A percentile compares a stretch with the other conserved stretches of the same genome.
These are phyloP conservation scores for Neurospora sp. DNA, from an alignment of 495 filamentous ascomycete species.

Conservation along the genomic window DNA sequence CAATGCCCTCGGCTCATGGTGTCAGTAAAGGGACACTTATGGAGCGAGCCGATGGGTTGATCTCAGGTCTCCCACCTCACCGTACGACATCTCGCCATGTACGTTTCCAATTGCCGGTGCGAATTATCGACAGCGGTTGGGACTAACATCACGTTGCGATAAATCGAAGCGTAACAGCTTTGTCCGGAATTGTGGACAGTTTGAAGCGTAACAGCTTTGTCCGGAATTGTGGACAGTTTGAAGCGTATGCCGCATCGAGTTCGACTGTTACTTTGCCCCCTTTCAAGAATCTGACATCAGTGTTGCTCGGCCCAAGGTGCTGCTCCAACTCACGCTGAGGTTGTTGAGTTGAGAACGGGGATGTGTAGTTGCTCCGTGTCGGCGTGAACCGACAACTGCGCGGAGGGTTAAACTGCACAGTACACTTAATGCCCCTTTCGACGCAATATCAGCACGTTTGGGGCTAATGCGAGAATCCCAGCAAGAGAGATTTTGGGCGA, in stretches of 20 bases:
- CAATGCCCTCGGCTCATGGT: not conserved
- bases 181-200: not conserved
- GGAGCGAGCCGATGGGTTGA: no score
- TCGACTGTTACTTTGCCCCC: not conserved
- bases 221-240: not conserved
- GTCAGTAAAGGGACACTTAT: no score
- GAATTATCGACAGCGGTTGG: not conserved
- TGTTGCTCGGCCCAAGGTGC: not conserved
- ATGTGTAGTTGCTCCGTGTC: not conserved
- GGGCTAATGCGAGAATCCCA: not conserved
- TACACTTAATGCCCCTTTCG: not conserved
- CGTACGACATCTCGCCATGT: not conserved
- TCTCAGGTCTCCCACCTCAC: not conserved
- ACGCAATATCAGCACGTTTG: not conserved
- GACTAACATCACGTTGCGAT: not conserved
- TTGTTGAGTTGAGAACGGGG: not conserved
- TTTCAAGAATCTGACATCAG: not conserved
- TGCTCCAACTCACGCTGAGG: not conserved
- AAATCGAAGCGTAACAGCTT: not conserved
- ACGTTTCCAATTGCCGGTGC: not conserved
- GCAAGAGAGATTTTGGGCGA: not conserved
- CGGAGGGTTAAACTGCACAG: not conserved
- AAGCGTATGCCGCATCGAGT: not conserved
- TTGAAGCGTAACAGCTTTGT: not conserved
- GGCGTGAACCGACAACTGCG: not conserved